Percentiles rank a stretch among this genome's conserved stretches.
phyloP scores from a whole-genome alignment of 805 yeast genomes.

The Brettanomyces nanus region DNA sequence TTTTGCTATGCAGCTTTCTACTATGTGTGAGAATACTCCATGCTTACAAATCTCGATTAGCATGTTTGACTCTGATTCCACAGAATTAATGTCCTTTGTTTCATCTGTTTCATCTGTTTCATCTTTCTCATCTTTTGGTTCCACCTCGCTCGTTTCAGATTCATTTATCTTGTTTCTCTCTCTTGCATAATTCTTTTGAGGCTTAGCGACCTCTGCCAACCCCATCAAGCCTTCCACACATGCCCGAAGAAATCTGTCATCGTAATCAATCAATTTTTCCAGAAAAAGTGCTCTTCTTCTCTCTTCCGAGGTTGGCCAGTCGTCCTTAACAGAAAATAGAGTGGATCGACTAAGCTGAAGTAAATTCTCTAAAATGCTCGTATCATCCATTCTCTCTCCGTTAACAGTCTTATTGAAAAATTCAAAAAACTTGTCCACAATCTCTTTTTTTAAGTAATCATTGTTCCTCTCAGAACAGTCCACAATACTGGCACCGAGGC shows the following conservation, averaged over 20 bases:
- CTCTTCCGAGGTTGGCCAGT: constrained; percentile 90
- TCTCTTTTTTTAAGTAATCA: constrained; percentile 51
- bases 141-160: not conserved
- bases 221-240: constrained; percentile 54
- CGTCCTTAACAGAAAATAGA: constrained; percentile 72
- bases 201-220: constrained; percentile 29
- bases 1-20: constrained; percentile 51
- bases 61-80: constrained; percentile 31
- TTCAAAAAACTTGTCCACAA: constrained; percentile 41
- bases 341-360: constrained; percentile 62
- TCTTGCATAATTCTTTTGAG: not conserved
- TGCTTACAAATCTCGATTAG: constrained; percentile 72
- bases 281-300: constrained; percentile 70
- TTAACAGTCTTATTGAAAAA: constrained; percentile 30
- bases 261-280: constrained; percentile 66
- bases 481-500: constrained; percentile 56
- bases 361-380: constrained; percentile 58
- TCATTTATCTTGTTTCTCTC: not conserved
- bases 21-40: constrained; percentile 85
- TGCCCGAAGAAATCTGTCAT: constrained; percentile 47
- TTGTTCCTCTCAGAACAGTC: constrained; percentile 55
- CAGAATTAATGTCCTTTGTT: not conserved
- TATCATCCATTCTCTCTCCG: constrained; percentile 25
- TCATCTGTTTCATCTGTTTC: constrained; percentile 31
- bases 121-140: not conserved